Percentiles rank a stretch among this genome's conserved stretches.
Evolutionary conservation across 345 rosid species (phyloP).

Genomic region (Psidium friedrichsthalianum): DNA sequence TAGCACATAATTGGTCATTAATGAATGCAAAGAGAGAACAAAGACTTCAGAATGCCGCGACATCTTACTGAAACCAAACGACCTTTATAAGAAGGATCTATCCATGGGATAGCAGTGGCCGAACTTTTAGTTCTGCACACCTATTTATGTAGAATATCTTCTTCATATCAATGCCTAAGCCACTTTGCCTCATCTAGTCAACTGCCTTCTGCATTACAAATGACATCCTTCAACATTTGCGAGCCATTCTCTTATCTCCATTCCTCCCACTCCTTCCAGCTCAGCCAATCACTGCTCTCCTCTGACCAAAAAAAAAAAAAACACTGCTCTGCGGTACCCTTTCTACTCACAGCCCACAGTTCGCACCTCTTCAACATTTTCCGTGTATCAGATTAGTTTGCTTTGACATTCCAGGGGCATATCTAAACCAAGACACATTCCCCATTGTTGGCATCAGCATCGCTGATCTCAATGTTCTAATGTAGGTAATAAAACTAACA

Average conservation of each 20-base stretch:
- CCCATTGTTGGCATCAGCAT: not conserved
- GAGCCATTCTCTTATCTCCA: not conserved
- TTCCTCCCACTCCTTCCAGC: not conserved
- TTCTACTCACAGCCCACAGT: not conserved
- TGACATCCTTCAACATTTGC: not conserved
- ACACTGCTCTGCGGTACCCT: not conserved
- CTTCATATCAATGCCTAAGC: not conserved
- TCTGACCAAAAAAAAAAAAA: no score
- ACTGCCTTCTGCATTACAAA: not conserved
- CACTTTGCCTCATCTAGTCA: not conserved
- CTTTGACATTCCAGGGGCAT: not conserved
- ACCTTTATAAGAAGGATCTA: not conserved
- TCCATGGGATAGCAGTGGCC: not conserved
- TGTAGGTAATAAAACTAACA: not conserved
- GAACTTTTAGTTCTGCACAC: not conserved
- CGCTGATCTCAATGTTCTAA: not conserved
- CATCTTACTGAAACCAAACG: not conserved
- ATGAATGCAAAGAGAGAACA: not conserved
- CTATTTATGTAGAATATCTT: not conserved
- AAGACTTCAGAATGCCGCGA: not conserved
- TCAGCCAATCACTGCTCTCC: not conserved
- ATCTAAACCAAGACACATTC: not conserved
- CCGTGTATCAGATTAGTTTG: not conserved
- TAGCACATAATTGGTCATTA: not conserved
- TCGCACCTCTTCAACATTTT: not conserved